A percentile compares a stretch with the other conserved stretches of the same genome.
phyloP scores from a whole-genome alignment of 179 eudicot genomes.

The Vitellaria paradoxa region DNA sequence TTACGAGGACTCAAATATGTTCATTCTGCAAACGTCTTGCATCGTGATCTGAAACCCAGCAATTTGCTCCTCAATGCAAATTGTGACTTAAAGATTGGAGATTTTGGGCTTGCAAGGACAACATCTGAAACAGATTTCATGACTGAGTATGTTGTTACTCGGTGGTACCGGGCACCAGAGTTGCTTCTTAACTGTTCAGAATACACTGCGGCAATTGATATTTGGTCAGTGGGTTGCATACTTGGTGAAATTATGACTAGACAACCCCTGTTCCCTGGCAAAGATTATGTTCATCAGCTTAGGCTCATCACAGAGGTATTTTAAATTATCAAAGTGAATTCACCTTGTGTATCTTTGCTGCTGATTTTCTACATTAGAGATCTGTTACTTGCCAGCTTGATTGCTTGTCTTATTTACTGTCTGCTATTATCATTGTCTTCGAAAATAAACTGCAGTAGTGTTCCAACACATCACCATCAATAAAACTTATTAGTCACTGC shows the following conservation, averaged over 20 bases:
- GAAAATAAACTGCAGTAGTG: neutral
- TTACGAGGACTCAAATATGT: constrained; percentile 73
- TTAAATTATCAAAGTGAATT: neutral
- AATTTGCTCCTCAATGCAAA: constrained; percentile 73
- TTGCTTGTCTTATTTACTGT: neutral
- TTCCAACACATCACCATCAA: neutral
- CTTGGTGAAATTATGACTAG: constrained; percentile 73
- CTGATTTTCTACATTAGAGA: neutral
- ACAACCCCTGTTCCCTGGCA: constrained; percentile 79
- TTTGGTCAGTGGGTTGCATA: constrained; percentile 90
- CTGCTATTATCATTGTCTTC: neutral
- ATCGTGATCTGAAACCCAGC: constrained; percentile 86
- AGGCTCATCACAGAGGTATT: constrained; percentile 79
- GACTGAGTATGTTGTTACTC: constrained; percentile 86
- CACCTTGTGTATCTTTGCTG: neutral
- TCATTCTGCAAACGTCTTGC: constrained; percentile 81
- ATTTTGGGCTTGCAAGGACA: constrained; percentile 82
- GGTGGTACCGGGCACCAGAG: constrained; percentile 93
- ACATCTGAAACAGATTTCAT: constrained; percentile 86
- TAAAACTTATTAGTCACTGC: neutral
- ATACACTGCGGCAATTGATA: constrained; percentile 79
- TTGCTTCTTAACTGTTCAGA: constrained; percentile 79
- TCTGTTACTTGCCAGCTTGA: neutral
- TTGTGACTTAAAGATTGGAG: constrained; percentile 84
- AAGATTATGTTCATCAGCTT: constrained; percentile 77